These are phyloP conservation scores for Globisporangium cystogenes DNA, from an alignment of 352 stramenopile species.

Conservation along the genomic window DNA sequence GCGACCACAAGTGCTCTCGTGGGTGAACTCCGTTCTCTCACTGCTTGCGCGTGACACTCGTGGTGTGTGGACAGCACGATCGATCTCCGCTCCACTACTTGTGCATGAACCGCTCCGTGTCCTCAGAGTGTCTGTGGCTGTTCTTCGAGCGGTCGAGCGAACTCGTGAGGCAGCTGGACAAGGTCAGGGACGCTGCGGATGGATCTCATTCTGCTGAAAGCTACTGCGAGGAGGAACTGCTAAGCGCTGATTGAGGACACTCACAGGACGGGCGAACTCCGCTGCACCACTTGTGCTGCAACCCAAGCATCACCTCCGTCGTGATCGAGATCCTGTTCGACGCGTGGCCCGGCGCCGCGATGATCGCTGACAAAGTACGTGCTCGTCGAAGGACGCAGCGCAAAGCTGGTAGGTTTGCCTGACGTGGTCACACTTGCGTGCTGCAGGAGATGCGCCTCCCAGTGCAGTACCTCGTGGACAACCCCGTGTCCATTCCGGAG, in stretches of 20 bases:
- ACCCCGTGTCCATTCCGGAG: constrained; percentile 39
- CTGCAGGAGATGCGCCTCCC: constrained; percentile 56
- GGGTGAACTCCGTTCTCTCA: neutral
- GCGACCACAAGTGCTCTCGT: neutral
- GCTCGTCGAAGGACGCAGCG: no score
- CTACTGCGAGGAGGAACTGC: no score
- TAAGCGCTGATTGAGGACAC: no score
- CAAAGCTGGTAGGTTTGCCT: neutral
- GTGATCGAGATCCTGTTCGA: constrained; percentile 70
- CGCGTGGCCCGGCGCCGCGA: constrained; percentile 46
- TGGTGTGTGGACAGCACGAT: constrained; percentile 21
- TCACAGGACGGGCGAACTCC: constrained; percentile 55
- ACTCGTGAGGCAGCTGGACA: constrained; percentile 46
- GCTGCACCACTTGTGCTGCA: constrained; percentile 59
- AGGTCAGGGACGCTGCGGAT: constrained; percentile 14
- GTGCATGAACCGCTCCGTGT: constrained; percentile 52
- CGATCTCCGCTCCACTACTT: constrained; percentile 66
- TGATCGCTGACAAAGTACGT: constrained; percentile 44
- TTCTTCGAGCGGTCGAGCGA: constrained; percentile 60
- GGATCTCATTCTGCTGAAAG: no score
- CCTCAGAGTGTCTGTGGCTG: constrained; percentile 57
- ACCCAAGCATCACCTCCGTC: constrained; percentile 36
- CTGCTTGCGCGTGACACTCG: neutral
- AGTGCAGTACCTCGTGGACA: constrained; percentile 70
- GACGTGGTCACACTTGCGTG: neutral